Conservation (phyloP, 2,329 filamentous ascomycete genomes). For the Xylariales sp. region DNA sequence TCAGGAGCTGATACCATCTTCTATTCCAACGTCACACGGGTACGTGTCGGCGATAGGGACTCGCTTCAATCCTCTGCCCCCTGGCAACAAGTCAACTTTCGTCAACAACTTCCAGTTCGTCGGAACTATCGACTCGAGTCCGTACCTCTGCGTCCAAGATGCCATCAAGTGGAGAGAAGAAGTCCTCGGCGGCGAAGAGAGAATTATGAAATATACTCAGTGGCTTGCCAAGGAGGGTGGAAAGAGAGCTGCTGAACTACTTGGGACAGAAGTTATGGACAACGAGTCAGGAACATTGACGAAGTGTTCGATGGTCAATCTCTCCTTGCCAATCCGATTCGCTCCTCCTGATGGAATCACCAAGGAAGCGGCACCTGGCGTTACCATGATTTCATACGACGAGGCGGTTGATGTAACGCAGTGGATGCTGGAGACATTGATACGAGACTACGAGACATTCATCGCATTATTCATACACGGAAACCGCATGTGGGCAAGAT, state of each 20-base stretch:
- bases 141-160: slow-evolving; percentile 68
- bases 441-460: slow-evolving; percentile 65
- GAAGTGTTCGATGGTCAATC: slow-evolving; percentile 66
- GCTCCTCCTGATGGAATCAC: slow-evolving; percentile 2
- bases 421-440: slow-evolving; percentile 54
- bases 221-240: slow-evolving; percentile 62
- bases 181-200: slow-evolving; percentile 68
- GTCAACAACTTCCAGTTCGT: slow-evolving; percentile 70
- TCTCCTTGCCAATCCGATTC: slow-evolving; percentile 55
- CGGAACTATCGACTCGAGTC: slow-evolving; percentile 68
- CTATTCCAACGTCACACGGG: slow-evolving; percentile 76
- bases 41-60: slow-evolving; percentile 48
- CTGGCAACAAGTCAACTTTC: slow-evolving; percentile 51
- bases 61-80: slow-evolving; percentile 37
- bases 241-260: slow-evolving; percentile 49
- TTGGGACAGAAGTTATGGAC: slow-evolving; percentile 70
- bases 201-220: slow-evolving; percentile 59
- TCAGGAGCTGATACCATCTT: slow-evolving; percentile 68
- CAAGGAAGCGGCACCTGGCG: slow-evolving; percentile 10
- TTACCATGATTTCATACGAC: slow-evolving; percentile 20
- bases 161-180: slow-evolving; percentile 66
- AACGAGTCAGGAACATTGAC: slow-evolving; percentile 58
- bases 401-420: slow-evolving; percentile 37
- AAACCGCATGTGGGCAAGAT: slow-evolving; percentile 61
- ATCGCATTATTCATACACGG: slow-evolving; percentile 59